Evolutionary conservation across 2,329 filamentous ascomycete species (phyloP), one percentile per base, ranked within the genome.

Genomic region (Colletotrichum karsti): DNA sequence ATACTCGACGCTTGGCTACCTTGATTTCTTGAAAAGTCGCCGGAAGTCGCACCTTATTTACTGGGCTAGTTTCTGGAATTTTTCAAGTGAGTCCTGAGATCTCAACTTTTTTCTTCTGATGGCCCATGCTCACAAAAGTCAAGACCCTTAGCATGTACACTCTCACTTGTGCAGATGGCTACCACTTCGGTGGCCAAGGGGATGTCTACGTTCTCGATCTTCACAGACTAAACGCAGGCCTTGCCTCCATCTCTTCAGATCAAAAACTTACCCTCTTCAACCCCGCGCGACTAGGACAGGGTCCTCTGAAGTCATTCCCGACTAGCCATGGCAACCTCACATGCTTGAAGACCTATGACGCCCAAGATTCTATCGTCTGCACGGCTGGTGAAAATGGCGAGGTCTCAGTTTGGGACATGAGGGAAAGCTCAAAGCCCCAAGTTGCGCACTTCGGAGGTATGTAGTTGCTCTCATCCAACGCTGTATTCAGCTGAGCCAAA

Each of bases 361-460:
- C 79, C 5, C 78, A 77, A 20, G 83, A 83, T 28, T 85, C 84
- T 5, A 75, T 90, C 20, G 82, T 94, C 6, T 88, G 88, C 67
- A 94, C 92, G 0, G 88, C 91, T 1, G 93, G 93, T 51, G 88
- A 92, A 76, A 90, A 94, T 75, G 92, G 93, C 7, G 82, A 84
- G 8, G 86, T 94, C 10, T 86, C 82, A 0, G 79, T 92, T 53
- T 92, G 90, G 89, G 92, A 94, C 79, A 74, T 90, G 71, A 84
- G 91, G 67, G 79, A 83, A 9, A 73, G 77, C 1, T 73, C 72
- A 8, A 74, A 74, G 30, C 81, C 81, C 4, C 77, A 79, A 62
- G 83, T 83, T 6, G 79, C 82, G 8, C 80, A 81, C 69, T 83
- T 85, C 76, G 77, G 77, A 73, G 84, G 80, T 88, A 78, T 72